Base-by-base conservation (phyloP, 108 stramenopile genomes). In the Fistulifera solaris region DNA sequence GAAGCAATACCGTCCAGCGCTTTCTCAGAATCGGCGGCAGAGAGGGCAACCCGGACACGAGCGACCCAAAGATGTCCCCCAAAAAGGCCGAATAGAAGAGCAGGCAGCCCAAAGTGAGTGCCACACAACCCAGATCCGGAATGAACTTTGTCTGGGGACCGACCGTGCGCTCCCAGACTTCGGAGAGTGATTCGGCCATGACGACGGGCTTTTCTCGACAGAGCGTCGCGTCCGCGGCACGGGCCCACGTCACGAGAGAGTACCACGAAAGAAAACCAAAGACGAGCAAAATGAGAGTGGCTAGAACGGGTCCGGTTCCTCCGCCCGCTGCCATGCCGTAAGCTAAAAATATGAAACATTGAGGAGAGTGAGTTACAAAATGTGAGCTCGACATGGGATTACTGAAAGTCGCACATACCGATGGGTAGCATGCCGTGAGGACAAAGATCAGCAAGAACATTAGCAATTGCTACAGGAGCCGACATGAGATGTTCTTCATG, bases 151-250 rank as follows among this genome's bases (percentile, higher is more conserved):
- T 51, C 3, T 5, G 50, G 6, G 17, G 17, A 7, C 50, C 50
- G 6, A 51, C 25, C 7, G 50, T 51, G 24, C 50, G 50, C 22
- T 51, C 50, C 50, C 50, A 51, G 7, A 51, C 50, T 27, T 16
- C 50, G 5, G 50, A 51, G 4, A 51, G 27, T 16, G 50, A 51
- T 12, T 51, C 50, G 25, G 21, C 50, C 19, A 14, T 23, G 38
- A 18, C 21, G 38, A 50, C 44, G 59, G 0, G 77, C 55, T 26
- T 53, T 48, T 13, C 55, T 60, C 24, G 71, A 23, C 5, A 72
- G 38, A 0, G 23, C 1, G 40, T 79, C 73, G 50, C 19, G 8
- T 35, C 31, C 31, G 31, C 44, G 6, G 44, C 44, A 18, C 44
- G 44, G 4, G 50, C 50, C 15, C 16, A 51, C 19, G 50, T 22